These are phyloP conservation scores for Neonectria faginata DNA, from an alignment of 2,329 filamentous ascomycete genomes.

Conservation along the genomic window DNA sequence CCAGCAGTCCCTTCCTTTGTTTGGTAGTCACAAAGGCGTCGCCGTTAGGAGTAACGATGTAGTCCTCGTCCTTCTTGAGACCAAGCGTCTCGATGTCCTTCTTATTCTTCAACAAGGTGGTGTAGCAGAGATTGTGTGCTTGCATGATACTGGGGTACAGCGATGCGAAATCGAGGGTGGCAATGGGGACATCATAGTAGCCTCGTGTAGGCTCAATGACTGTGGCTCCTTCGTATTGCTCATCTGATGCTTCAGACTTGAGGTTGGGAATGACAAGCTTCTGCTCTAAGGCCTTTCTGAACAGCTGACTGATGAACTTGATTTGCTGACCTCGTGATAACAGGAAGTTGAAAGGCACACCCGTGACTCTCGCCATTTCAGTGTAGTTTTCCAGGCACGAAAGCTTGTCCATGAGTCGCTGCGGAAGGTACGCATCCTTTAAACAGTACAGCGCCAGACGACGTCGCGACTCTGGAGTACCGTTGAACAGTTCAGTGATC, in stretches of 20 bases:
- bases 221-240: slow-evolving; percentile 97
- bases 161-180: slow-evolving; percentile 97
- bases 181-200: slow-evolving; percentile 95
- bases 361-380: slow-evolving; percentile 99
- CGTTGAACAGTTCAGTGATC: slow-evolving; percentile 98
- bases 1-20: slow-evolving; percentile 89
- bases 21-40: slow-evolving; percentile 92
- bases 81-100: slow-evolving; percentile 79
- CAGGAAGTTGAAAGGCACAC: slow-evolving; percentile 95
- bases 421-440: slow-evolving; percentile 96
- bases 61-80: slow-evolving; percentile 90
- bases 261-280: slow-evolving; percentile 94
- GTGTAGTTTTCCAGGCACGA: slow-evolving; percentile 99
- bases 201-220: slow-evolving; percentile 95
- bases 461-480: slow-evolving; percentile 90
- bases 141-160: slow-evolving; percentile 99
- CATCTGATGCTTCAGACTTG: slow-evolving; percentile 75
- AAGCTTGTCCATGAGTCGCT: slow-evolving; percentile 94
- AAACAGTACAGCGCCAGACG: slow-evolving; percentile 95
- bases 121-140: slow-evolving; percentile 98
- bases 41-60: slow-evolving; percentile 94
- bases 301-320: slow-evolving; percentile 97
- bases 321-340: slow-evolving; percentile 94
- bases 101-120: slow-evolving; percentile 79
- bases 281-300: slow-evolving; percentile 93